phyloP scores from a whole-genome alignment of 2,329 filamentous ascomycete genomes.

The Dryadomyces sulphureus region DNA sequence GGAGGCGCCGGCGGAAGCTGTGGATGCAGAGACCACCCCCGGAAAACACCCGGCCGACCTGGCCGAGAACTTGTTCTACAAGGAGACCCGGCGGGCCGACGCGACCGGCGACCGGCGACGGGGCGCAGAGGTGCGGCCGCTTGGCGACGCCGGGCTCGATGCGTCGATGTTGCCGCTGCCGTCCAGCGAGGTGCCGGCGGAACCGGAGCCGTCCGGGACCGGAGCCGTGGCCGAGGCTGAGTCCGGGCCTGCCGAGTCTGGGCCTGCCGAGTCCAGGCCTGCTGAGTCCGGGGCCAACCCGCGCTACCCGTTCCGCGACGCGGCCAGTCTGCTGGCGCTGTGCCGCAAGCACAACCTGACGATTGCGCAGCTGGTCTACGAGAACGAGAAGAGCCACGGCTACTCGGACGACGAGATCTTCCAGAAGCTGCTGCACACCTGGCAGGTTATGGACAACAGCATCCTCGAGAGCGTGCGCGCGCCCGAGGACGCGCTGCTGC shows the following conservation, averaged over 20 bases:
- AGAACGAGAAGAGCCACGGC: constrained; percentile 36
- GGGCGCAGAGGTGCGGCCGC: constrained; percentile 26
- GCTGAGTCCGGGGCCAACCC: constrained; percentile 15
- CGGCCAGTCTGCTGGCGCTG: constrained; percentile 27
- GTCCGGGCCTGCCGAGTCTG: constrained; percentile 3
- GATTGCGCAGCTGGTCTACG: constrained; percentile 35
- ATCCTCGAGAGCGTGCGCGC: constrained; percentile 34
- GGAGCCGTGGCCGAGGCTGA: too few relatives aligned
- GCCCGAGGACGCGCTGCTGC: constrained; percentile 23
- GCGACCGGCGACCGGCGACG: constrained; percentile 29
- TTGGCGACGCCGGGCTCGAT: constrained; percentile 4
- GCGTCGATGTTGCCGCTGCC: background rate
- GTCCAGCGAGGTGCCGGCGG: too few relatives aligned
- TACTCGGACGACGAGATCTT: constrained; percentile 33
- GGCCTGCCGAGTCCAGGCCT: background rate
- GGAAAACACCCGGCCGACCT: constrained; percentile 27
- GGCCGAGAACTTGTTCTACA: constrained; percentile 37
- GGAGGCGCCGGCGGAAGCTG: background rate
- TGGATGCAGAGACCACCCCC: background rate
- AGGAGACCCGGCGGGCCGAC: constrained; percentile 30
- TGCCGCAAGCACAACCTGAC: constrained; percentile 35
- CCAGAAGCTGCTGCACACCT: constrained; percentile 31
- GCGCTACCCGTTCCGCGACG: constrained; percentile 31
- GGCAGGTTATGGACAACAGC: constrained; percentile 36
- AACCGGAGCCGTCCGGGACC: too few relatives aligned